These are phyloP conservation scores for Parascedosporium putredinis DNA, from an alignment of 2,329 filamentous ascomycete species.

Conservation along the genomic window DNA sequence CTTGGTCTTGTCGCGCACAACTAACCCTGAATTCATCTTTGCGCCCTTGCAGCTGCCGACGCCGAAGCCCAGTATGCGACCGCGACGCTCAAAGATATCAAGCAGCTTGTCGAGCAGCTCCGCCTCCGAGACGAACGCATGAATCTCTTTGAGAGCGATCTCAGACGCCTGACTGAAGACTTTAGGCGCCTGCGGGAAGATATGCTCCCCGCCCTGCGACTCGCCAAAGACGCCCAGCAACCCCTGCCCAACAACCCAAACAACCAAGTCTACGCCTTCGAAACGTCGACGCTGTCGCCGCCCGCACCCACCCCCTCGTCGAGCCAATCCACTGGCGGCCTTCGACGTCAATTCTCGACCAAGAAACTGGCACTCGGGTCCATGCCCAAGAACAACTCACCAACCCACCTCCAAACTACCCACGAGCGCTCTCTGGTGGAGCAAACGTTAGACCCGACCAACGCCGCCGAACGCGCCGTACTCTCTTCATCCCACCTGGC, in stretches of 20 bases:
- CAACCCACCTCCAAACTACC: slow-evolving; percentile 58
- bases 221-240: slow-evolving; percentile 85
- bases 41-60: slow-evolving; percentile 60
- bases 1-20: not conserved
- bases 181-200: slow-evolving; percentile 85
- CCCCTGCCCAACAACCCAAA: slow-evolving; percentile 54
- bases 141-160: slow-evolving; percentile 68
- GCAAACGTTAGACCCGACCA: slow-evolving; percentile 57
- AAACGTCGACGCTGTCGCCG: slow-evolving; percentile 35
- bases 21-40: slow-evolving; percentile 13
- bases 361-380: slow-evolving; percentile 56
- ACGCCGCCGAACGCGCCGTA: slow-evolving; percentile 56
- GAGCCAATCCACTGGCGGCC: slow-evolving; percentile 37
- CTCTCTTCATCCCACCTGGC: slow-evolving; percentile 59
- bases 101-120: slow-evolving; percentile 80
- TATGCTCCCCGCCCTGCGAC: slow-evolving; percentile 76
- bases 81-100: slow-evolving; percentile 87
- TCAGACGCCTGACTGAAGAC: slow-evolving; percentile 77
- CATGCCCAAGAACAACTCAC: slow-evolving; percentile 64
- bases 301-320: slow-evolving; percentile 47
- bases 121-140: slow-evolving; percentile 86
- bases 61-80: slow-evolving; percentile 74
- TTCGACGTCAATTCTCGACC: slow-evolving; percentile 65
- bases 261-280: slow-evolving; percentile 38
- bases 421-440: slow-evolving; percentile 57